Base-by-base conservation (phyloP, 2,329 filamentous ascomycete species). In the Zopfia rhizophila region DNA sequence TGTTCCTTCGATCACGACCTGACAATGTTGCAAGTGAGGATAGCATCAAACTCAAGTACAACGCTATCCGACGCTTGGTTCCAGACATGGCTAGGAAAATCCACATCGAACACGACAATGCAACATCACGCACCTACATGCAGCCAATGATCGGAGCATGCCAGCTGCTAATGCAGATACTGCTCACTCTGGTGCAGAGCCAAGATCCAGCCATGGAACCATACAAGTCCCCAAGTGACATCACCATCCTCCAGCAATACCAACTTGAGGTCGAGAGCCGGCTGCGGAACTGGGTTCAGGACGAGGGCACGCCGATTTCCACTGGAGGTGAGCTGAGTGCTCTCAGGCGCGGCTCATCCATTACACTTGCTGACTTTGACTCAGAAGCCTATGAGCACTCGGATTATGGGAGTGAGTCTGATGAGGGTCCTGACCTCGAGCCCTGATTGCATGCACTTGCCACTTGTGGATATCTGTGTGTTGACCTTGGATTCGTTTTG, bases 321-420 rank as follows among this genome's bases (percentile, higher is more conserved):
- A 53, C 61, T 23, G 65, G 52, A 6, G 55, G 55, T 56, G 23
- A 48, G 55, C 46, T 16, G 8, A 10, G 8, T 27, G 16, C n/a
- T 18, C 12, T 12, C 7, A 5, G 21, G 5, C 22, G 5, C 11
- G 12, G 16, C 8, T 14, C n/a, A 27, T 17, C 18, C 16, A 3
- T 31, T 13, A 38, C 35, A 29, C 7, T 41, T 25, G 22, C 50
- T 51, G 36, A 53, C 42, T 18, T 22, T 41, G 24, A 19, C 18
- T 23, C 36, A 60, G 68, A 69, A 28, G 44, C 56, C 4, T 68
- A 65, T 32, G 67, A 70, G 25, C 60, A 66, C n/a, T 70, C 67
- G 3, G 67, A 71, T 43, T 70, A 69, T 56, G 66, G 60, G 7
- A 69, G 63, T 61, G 68, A 72, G 53, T 72, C 68, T 35, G 68